Percentiles rank a stretch among this genome's conserved stretches.
Conservation (phyloP, 2,329 filamentous ascomycete genomes). For the Arthrobotrys conoides region DNA sequence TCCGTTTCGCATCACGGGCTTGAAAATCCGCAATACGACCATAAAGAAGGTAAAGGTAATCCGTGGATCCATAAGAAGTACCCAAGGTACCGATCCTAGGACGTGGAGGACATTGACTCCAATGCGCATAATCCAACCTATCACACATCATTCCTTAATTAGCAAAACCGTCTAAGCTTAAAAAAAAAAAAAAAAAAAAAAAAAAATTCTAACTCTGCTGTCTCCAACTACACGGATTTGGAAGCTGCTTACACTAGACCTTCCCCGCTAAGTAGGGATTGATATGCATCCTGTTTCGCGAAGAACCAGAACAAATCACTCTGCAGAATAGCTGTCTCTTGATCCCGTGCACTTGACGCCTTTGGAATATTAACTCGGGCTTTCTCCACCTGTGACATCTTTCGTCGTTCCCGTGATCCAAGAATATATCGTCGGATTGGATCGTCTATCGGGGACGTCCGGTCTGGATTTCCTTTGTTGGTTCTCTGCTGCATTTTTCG, state of each 20-base stretch:
- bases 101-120: conserved; percentile 89
- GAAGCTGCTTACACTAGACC: conserved; percentile 79
- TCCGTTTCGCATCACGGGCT: conserved; percentile 81
- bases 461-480: conserved; percentile 28
- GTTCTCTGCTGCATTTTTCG: conserved; percentile 46
- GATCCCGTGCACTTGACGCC: conserved; percentile 70
- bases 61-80: conserved; percentile 87
- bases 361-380: conserved; percentile 63
- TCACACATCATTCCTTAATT: conserved; percentile 39
- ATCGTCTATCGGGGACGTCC: conserved; percentile 38
- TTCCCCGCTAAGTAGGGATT: conserved; percentile 89
- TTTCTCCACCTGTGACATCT: conserved; percentile 47
- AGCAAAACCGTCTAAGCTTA: conserved; percentile 38
- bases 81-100: conserved; percentile 82
- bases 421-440: conserved; percentile 56
- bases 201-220: neutral
- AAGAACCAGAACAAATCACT: conserved; percentile 97
- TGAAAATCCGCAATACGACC: conserved; percentile 85
- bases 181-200: neutral
- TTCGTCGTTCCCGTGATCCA: conserved; percentile 50
- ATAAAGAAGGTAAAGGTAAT: conserved; percentile 86
- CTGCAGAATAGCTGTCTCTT: conserved; percentile 83
- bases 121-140: conserved; percentile 83
- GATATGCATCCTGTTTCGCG: conserved; percentile 91
- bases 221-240: conserved; percentile 10